These are phyloP conservation scores for Malassezia caprae DNA, from an alignment of 1,284 basidiomycete species.

Conservation along the genomic window DNA sequence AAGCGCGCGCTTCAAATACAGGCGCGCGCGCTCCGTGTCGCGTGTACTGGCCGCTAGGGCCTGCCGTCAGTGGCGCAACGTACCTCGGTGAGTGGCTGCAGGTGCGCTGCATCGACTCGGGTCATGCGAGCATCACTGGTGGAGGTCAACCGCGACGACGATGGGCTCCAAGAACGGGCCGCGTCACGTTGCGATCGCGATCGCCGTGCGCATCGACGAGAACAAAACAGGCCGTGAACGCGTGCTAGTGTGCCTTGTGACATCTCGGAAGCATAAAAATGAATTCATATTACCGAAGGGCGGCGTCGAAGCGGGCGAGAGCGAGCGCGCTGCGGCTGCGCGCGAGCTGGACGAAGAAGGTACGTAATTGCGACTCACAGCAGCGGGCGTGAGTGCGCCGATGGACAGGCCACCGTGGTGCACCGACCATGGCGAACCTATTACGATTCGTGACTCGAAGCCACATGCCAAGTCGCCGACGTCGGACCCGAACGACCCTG, in stretches of 20 bases:
- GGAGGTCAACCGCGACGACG: not conserved
- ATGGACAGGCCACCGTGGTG: not conserved
- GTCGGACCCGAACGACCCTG: conserved; percentile 3
- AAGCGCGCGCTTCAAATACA: not conserved
- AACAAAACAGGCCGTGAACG: not conserved
- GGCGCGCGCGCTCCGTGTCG: not conserved
- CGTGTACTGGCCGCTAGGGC: not conserved
- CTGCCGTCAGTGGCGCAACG: not conserved
- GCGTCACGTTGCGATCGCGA: conserved; percentile 10
- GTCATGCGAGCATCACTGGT: not conserved
- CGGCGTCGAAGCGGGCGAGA: conserved; percentile 36
- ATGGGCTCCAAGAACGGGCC: not conserved
- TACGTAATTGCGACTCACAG: conserved; percentile 1
- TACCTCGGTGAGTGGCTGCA: not conserved
- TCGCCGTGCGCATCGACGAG: conserved; percentile 5
- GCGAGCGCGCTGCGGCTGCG: conserved; percentile 24
- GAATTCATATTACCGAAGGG: conserved; percentile 41
- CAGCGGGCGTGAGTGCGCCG: conserved; percentile 8
- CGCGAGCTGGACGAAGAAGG: conserved; percentile 43
- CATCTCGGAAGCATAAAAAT: conserved; percentile 35
- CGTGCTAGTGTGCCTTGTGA: conserved; percentile 26
- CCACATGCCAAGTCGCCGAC: conserved; percentile 29
- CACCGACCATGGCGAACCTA: not conserved
- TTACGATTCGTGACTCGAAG: conserved; percentile 27
- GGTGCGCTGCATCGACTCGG: not conserved